Percentiles rank a stretch among this genome's conserved stretches.
phyloP scores from a whole-genome alignment of 306 rosid genomes.

The Medicago truncatula region MtrunA17r5.0-ANR NC_053043.1:50387501-50388000 shows the following conservation, averaged over 20 bases:
- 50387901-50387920: not conserved
- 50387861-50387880: not conserved
- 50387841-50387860: not conserved
- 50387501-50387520: no score
- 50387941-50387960: not conserved
- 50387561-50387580: no score
- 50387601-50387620: no score
- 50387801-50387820: no score
- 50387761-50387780: constrained; percentile 4
- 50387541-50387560: no score
- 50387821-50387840: not conserved
- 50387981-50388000: not conserved
- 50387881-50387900: not conserved
- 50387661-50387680: no score
- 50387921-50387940: not conserved
- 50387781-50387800: not conserved
- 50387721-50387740: not conserved
- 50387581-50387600: no score
- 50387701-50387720: not conserved
- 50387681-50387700: no score
- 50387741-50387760: not conserved
- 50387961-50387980: not conserved
- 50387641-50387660: no score
- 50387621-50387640: no score
- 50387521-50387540: no score